These are phyloP conservation scores for Talaromyces atroroseus DNA, from an alignment of 2,329 filamentous ascomycete genomes.

Conservation along the genomic window DNA sequence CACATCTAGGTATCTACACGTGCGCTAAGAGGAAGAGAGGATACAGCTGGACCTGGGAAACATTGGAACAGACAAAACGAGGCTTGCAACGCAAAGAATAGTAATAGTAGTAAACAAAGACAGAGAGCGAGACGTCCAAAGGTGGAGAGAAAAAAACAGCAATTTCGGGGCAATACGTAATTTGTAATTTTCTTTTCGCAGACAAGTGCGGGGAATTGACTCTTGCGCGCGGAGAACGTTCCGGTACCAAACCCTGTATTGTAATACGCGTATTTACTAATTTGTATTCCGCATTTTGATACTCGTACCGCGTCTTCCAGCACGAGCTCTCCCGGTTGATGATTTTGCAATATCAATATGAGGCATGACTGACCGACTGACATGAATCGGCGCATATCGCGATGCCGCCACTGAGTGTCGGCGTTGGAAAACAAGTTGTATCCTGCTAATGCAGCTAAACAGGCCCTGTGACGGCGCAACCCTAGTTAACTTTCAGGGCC, in stretches of 20 bases:
- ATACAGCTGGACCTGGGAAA: background rate
- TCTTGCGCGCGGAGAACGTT: background rate
- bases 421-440: background rate
- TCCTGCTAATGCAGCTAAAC: background rate
- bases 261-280: background rate
- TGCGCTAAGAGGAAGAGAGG: background rate
- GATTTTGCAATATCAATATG: too few relatives aligned
- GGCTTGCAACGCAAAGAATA: background rate
- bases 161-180: background rate
- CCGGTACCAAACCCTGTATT: background rate
- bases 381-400: background rate
- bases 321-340: too few relatives aligned
- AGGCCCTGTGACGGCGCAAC: conserved; percentile 8
- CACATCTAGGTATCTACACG: background rate
- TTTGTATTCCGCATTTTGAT: too few relatives aligned
- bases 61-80: background rate
- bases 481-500: background rate
- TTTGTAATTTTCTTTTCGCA: background rate
- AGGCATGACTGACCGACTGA: too few relatives aligned
- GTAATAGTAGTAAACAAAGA: background rate
- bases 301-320: too few relatives aligned
- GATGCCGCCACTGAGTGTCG: background rate
- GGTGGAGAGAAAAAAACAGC: background rate
- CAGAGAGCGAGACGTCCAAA: background rate
- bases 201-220: background rate